Evolutionary conservation across 768 basidiomycete genomes (phyloP).

Genomic region (Leccinum longicurvipes): DNA sequence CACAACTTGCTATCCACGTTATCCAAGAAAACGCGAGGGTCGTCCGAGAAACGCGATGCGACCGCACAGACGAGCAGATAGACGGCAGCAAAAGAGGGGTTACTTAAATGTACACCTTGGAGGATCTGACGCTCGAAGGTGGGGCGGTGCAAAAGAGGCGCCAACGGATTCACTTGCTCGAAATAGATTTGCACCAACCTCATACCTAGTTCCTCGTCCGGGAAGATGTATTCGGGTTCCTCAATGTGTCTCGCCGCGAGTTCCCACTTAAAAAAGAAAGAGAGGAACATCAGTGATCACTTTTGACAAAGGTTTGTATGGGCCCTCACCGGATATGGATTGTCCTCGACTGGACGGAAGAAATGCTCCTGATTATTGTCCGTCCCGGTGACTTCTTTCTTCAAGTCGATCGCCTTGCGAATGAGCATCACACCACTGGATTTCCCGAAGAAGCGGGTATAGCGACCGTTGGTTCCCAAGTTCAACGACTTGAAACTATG

Average conservation of each 20-base stretch:
- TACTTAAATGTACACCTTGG: slow-evolving; percentile 46
- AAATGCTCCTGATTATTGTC: slow-evolving; percentile 15
- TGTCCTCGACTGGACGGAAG: background rate
- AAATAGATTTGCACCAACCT: slow-evolving; percentile 67
- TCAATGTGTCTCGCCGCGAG: slow-evolving; percentile 15
- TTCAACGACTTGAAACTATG: slow-evolving; percentile 24
- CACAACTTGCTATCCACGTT: slow-evolving; percentile 21
- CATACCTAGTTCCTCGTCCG: slow-evolving; percentile 46
- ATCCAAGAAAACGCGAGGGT: slow-evolving; percentile 50
- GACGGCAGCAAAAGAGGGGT: slow-evolving; percentile 53
- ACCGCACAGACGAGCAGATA: slow-evolving; percentile 72
- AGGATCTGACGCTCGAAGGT: slow-evolving; percentile 54
- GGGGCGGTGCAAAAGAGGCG: slow-evolving; percentile 71
- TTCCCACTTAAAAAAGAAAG: slow-evolving; percentile 24
- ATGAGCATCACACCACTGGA: slow-evolving; percentile 42
- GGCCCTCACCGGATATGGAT: slow-evolving; percentile 27
- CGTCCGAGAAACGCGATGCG: slow-evolving; percentile 53
- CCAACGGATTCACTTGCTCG: slow-evolving; percentile 45
- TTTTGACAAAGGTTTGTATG: background rate
- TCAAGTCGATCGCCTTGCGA: slow-evolving; percentile 53
- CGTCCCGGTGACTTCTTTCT: slow-evolving; percentile 50
- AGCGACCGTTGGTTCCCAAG: slow-evolving; percentile 1
- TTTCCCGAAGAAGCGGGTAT: slow-evolving; percentile 36
- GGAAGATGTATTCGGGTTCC: slow-evolving; percentile 41
- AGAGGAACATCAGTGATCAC: too few relatives aligned